These are phyloP conservation scores for Lecanosticta acicola DNA, from an alignment of 2,329 filamentous ascomycete species.

Conservation along the genomic window DNA sequence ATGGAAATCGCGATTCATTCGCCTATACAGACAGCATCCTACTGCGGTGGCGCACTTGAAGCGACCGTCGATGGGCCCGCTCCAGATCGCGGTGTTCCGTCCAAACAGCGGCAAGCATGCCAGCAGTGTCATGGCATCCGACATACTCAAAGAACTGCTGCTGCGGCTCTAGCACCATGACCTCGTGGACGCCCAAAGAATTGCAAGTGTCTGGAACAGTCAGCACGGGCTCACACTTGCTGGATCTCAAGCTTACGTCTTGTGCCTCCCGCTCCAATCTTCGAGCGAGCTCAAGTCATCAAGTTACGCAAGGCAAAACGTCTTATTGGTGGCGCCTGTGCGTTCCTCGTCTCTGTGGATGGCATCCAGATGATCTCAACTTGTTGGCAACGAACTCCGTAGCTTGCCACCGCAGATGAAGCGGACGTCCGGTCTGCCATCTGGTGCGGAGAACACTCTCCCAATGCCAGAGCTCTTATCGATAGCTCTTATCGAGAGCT, in stretches of 20 bases:
- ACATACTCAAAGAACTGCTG: slow-evolving; percentile 23
- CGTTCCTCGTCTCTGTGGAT: slow-evolving; percentile 10
- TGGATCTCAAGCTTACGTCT: slow-evolving; percentile 6
- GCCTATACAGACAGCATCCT: too few species aligned
- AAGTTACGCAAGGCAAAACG: slow-evolving; percentile 23
- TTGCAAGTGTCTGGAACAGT: slow-evolving; percentile 13
- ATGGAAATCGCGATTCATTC: too few species aligned
- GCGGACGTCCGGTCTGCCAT: neutral
- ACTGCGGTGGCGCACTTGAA: too few species aligned
- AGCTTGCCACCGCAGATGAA: neutral
- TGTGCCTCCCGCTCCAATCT: slow-evolving; percentile 23
- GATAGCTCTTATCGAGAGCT: neutral
- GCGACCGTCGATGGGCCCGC: too few species aligned
- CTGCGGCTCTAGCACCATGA: slow-evolving; percentile 21
- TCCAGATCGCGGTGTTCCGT: neutral
- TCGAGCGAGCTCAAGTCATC: slow-evolving; percentile 20
- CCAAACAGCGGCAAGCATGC: slow-evolving; percentile 16
- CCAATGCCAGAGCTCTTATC: neutral
- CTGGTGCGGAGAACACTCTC: neutral
- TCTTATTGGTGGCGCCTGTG: slow-evolving; percentile 15
- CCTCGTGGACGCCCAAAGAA: slow-evolving; percentile 24
- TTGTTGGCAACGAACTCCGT: neutral
- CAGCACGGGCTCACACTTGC: neutral
- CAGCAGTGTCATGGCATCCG: slow-evolving; percentile 20
- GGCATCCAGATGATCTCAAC: slow-evolving; percentile 31